phyloP scores from a whole-genome alignment of 257 asterid species.

The Scutellaria barbata region DNA sequence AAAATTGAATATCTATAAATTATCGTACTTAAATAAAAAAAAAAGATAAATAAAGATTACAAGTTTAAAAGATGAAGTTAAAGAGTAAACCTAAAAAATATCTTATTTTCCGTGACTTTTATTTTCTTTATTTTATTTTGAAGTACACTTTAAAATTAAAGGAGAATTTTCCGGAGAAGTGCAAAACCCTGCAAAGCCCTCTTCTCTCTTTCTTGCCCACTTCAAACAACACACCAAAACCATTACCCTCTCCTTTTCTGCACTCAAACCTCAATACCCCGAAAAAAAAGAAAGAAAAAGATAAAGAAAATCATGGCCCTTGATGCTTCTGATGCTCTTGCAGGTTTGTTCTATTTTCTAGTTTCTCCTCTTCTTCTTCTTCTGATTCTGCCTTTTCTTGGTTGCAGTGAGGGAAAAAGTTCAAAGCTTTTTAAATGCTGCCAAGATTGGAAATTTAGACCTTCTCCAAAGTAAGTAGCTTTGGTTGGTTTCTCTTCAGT shows the following conservation, averaged over 20 bases:
- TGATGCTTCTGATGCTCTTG: constrained; percentile 89
- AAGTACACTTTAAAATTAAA: no score
- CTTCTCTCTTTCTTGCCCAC: background rate
- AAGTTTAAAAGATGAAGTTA: no score
- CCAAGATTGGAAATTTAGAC: constrained; percentile 69
- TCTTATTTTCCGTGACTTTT: no score
- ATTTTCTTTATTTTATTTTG: no score
- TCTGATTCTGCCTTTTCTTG: constrained; percentile 3
- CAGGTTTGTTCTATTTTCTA: constrained; percentile 51
- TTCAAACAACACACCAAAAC: background rate
- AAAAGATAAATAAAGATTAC: no score
- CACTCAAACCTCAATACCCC: no score
- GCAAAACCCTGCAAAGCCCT: constrained; percentile 9
- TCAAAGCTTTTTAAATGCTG: constrained; percentile 72
- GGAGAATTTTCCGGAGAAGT: background rate
- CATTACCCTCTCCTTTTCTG: no score
- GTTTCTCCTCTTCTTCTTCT: background rate
- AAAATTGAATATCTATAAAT: no score
- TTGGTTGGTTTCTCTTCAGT: background rate
- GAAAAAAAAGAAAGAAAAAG: background rate
- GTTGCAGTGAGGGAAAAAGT: constrained; percentile 78
- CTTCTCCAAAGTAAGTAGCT: constrained; percentile 65
- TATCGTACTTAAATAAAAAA: no score
- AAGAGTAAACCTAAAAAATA: no score
- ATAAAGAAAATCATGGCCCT: constrained; percentile 45